phyloP scores from a whole-genome alignment of 495 filamentous ascomycete species.

The Clavariopsis aquatica region DNA sequence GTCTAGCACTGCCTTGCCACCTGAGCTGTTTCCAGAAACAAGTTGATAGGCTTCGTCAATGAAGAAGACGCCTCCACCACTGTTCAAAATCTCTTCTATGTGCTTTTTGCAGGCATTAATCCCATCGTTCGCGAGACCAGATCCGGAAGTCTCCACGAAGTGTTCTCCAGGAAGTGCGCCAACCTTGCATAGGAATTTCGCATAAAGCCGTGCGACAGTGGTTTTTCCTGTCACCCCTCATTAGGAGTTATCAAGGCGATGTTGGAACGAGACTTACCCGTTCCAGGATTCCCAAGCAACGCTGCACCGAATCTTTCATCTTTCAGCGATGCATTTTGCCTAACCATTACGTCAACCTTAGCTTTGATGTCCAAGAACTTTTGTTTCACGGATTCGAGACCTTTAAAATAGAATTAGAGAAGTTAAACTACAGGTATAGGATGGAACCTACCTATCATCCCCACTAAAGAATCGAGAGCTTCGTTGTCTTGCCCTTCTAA shows the following conservation, averaged over 20 bases:
- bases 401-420: background rate
- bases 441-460: constrained; percentile 56
- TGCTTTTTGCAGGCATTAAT: constrained; percentile 58
- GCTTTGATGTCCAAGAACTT: constrained; percentile 66
- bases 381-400: constrained; percentile 69
- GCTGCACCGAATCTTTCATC: constrained; percentile 63
- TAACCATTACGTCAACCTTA: constrained; percentile 61
- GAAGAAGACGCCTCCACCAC: constrained; percentile 67
- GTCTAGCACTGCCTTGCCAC: constrained; percentile 66
- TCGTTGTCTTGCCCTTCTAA: constrained; percentile 52
- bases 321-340: constrained; percentile 59
- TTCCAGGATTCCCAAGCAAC: constrained; percentile 79
- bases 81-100: constrained; percentile 57
- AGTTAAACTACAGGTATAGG: too few relatives aligned
- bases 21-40: constrained; percentile 44
- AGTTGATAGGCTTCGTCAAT: constrained; percentile 82
- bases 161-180: constrained; percentile 51
- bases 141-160: constrained; percentile 70
- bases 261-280: constrained; percentile 52
- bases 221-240: constrained; percentile 63
- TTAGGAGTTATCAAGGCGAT: constrained; percentile 20
- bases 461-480: constrained; percentile 66
- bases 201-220: constrained; percentile 77
- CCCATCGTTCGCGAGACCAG: constrained; percentile 64
- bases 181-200: constrained; percentile 63